Conservation (phyloP, 306 rosid genomes). For the Lathyrus sativus region DNA sequence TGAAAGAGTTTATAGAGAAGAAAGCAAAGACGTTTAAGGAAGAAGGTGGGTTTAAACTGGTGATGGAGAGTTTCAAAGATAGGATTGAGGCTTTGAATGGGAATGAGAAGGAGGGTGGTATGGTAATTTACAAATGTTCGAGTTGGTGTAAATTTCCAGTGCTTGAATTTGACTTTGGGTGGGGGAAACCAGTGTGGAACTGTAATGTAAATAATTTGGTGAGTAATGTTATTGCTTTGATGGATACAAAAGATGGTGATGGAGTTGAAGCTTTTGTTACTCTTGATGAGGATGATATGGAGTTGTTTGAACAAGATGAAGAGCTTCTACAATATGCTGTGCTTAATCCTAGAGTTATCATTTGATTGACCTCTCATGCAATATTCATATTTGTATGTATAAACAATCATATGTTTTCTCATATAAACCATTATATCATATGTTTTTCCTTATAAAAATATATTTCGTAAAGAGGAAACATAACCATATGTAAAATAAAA, state of each 20-base stretch:
- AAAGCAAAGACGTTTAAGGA: slow-evolving; percentile 38
- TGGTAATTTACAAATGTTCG: slow-evolving; percentile 41
- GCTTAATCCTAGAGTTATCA: slow-evolving; percentile 27
- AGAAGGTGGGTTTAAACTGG: slow-evolving; percentile 38
- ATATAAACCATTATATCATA: no score
- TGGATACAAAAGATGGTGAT: slow-evolving; percentile 45
- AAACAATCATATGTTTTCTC: no score
- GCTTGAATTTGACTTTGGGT: slow-evolving; percentile 46
- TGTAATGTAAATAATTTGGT: slow-evolving; percentile 43
- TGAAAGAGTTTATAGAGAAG: slow-evolving; percentile 37
- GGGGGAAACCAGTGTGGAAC: slow-evolving; percentile 50
- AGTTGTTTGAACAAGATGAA: neutral
- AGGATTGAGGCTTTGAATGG: slow-evolving; percentile 31
- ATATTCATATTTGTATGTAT: no score
- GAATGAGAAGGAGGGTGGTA: neutral
- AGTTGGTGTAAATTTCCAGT: slow-evolving; percentile 55
- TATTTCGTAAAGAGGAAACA: no score
- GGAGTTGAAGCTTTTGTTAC: slow-evolving; percentile 49
- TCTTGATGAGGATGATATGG: slow-evolving; percentile 29
- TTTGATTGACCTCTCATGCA: neutral
- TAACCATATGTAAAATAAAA: no score
- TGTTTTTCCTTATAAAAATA: no score
- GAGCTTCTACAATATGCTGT: slow-evolving; percentile 37
- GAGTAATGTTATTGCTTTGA: slow-evolving; percentile 45
- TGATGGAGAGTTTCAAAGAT: slow-evolving; percentile 47